These are phyloP conservation scores for Penicillium canariense DNA, from an alignment of 495 filamentous ascomycete genomes.

Conservation along the genomic window DNA sequence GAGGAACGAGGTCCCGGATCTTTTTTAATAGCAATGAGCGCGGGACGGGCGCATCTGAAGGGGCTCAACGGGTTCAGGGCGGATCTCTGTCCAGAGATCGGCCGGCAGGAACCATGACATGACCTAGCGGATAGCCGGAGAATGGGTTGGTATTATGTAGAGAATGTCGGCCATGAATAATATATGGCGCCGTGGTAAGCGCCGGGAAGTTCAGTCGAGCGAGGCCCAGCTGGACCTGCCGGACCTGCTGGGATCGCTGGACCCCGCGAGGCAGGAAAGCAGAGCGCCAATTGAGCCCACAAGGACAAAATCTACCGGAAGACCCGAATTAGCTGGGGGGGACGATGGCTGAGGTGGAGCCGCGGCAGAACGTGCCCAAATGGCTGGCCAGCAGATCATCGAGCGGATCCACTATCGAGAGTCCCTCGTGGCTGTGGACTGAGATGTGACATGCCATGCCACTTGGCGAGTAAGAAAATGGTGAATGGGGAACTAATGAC, in stretches of 20 bases:
- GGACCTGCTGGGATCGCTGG: no score
- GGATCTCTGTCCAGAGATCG: conserved; percentile 14
- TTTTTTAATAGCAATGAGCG: conserved; percentile 7
- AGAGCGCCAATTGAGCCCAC: no score
- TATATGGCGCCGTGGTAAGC: conserved; percentile 17
- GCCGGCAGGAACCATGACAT: conserved; percentile 10
- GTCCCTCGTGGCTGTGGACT: not conserved
- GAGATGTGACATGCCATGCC: not conserved
- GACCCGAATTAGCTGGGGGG: no score
- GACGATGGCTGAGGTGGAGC: conserved; percentile 17
- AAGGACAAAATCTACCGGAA: no score
- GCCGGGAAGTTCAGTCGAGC: no score
- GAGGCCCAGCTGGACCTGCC: no score
- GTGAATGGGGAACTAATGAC: no score
- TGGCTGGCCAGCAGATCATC: conserved; percentile 33
- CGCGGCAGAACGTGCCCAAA: conserved; percentile 34
- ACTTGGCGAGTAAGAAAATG: not conserved
- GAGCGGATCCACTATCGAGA: no score
- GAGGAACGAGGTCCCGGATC: not conserved
- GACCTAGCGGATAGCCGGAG: conserved; percentile 1
- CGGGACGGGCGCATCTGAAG: conserved; percentile 1
- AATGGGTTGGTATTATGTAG: no score
- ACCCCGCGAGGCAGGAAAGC: no score
- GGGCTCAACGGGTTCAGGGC: not conserved
- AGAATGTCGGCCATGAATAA: no score